phyloP scores from a whole-genome alignment of 2,329 filamentous ascomycete genomes.

The Xylaria sp. region DNA sequence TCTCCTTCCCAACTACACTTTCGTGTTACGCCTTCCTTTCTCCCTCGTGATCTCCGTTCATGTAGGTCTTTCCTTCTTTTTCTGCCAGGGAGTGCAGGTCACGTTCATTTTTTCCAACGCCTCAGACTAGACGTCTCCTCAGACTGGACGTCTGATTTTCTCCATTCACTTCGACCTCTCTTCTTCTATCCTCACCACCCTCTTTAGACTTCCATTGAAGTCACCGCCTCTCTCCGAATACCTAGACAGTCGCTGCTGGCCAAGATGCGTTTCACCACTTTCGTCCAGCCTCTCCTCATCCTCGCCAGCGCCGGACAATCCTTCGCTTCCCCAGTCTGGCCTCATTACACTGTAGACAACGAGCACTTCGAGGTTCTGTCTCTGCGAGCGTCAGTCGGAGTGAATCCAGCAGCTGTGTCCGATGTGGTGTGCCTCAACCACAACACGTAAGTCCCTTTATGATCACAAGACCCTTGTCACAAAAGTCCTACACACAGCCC shows the following conservation, averaged over 20 bases:
- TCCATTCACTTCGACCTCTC: conserved; percentile 11
- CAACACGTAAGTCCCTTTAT: conserved; percentile 42
- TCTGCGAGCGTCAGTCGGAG: conserved; percentile 41
- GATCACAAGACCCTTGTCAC: too few relatives aligned
- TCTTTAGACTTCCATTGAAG: conserved; percentile 3
- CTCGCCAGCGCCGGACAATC: conserved; percentile 37
- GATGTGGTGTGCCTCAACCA: conserved; percentile 46
- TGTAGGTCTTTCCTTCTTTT: conserved; percentile 4
- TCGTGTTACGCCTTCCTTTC: conserved; percentile 1
- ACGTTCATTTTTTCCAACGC: conserved; percentile 17
- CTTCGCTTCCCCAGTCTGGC: conserved; percentile 40
- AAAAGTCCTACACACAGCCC: neutral
- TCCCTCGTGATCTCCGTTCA: neutral
- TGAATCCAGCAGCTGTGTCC: conserved; percentile 46
- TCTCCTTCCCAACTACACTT: conserved; percentile 7
- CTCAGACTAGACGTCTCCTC: conserved; percentile 24
- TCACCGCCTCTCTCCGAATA: conserved; percentile 4
- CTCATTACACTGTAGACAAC: conserved; percentile 43
- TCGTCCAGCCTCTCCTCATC: conserved; percentile 38
- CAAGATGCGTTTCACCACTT: conserved; percentile 39
- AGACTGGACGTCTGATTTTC: conserved; percentile 30
- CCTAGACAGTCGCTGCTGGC: neutral
- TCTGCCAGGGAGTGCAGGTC: conserved; percentile 20
- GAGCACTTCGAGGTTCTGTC: conserved; percentile 50
- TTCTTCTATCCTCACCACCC: conserved; percentile 3